Base-by-base conservation (phyloP, 208 protist genomes). In the Wallacemonas sp. region DNA sequence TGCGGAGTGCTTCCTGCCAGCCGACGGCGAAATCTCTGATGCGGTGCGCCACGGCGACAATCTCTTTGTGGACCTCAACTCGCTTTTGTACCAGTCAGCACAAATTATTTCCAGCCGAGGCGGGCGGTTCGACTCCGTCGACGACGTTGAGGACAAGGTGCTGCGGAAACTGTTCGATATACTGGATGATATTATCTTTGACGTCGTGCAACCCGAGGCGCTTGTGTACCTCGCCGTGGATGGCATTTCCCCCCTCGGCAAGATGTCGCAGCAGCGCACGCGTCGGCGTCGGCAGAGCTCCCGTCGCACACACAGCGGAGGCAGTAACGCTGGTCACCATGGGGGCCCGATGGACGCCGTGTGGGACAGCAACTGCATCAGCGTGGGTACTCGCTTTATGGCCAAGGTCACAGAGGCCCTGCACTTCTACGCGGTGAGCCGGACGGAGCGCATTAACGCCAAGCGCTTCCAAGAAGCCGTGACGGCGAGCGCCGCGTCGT, bases 191-290 rank as follows among this genome's bases (percentile, higher is more conserved):
- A 76, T 94, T 17, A 54, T 94, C 11, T 34, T 95, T 41, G 62
- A 80, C 39, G 84, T 99, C 2, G 91, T 99, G 4, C 69, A 86
- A 53, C 99, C 99, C 11, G 71, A 84, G 24, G 95, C 96, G 11
- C 67, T 99, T 6, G 75, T 99, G 4, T 99, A 97, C 80, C 91
- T 99, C 72, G 89, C 87, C 14, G 77, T 93, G 22, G 98, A 99
- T 83, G 98, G 98, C 38, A 93, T 99, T 12, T 97, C 98, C 9
- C 98, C 98, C 11, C 84, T 98, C 19, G 98, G 98, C 6, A 99
- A 99, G 70, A 97, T 99, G 77, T 98, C 99, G 58, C 98, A 99
- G 82, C 99, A 99, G 82, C 90, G 99, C n/a, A 69, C 86, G 11
- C 88, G 99, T 34, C 99, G 98, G 28, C 81, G 87, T 77, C 11